Conservation (phyloP, 1,284 basidiomycete species). For the Flammula alnicola region DNA sequence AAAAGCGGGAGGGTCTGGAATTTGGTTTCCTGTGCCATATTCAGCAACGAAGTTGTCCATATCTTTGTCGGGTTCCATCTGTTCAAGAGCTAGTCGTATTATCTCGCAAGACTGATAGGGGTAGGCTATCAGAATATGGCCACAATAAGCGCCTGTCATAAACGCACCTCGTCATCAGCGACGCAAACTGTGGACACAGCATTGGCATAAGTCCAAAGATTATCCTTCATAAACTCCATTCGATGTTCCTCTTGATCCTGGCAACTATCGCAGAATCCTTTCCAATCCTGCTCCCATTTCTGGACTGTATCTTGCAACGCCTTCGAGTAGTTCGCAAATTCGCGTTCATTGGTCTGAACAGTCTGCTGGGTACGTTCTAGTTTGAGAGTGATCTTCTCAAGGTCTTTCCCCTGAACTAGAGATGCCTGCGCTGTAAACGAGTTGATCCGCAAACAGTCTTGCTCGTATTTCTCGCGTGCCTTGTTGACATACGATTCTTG, state of each 20-base stretch:
- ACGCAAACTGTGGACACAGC: conserved; percentile 96
- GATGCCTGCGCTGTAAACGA: conserved; percentile 94
- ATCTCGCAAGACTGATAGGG: conserved; percentile 84
- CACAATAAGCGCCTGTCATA: not conserved
- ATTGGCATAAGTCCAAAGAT: conserved; percentile 96
- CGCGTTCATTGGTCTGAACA: conserved; percentile 87
- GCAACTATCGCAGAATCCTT: conserved; percentile 88
- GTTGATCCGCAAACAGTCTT: conserved; percentile 94
- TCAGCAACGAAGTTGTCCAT: conserved; percentile 85
- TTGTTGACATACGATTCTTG: conserved; percentile 86
- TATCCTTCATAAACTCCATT: conserved; percentile 92
- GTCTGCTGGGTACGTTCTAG: conserved; percentile 90
- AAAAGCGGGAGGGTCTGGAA: conserved; percentile 84
- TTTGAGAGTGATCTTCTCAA: conserved; percentile 89
- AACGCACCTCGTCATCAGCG: conserved; percentile 89
- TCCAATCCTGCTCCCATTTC: conserved; percentile 97
- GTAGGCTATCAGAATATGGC: conserved; percentile 2
- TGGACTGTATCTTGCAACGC: conserved; percentile 81
- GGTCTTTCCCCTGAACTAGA: conserved; percentile 91
- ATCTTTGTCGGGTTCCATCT: conserved; percentile 82
- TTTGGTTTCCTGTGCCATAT: conserved; percentile 84
- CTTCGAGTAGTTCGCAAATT: conserved; percentile 88
- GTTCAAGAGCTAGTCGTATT: conserved; percentile 81
- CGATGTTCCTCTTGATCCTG: conserved; percentile 97
- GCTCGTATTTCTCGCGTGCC: conserved; percentile 93